Conservation (phyloP, 2,329 filamentous ascomycete genomes). For the Aspergillus versicolor region DNA sequence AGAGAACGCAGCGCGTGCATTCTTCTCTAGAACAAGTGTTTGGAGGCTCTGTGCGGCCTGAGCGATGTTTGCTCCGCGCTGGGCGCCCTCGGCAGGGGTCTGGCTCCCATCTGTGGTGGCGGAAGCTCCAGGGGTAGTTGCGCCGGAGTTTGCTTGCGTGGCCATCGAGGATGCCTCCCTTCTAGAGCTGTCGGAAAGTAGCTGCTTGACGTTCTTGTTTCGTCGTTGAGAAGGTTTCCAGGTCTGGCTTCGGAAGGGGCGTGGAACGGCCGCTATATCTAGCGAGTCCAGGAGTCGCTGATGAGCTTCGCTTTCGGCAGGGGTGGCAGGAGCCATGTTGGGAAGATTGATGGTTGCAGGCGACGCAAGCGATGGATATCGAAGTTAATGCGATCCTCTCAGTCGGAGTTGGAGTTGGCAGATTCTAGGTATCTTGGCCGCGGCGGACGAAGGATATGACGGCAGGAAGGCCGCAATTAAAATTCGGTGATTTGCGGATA, state of each 20-base stretch:
- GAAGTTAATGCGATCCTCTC: not conserved
- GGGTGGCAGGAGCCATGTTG: slow-evolving; percentile 61
- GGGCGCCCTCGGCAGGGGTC: slow-evolving; percentile 47
- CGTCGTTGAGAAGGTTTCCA: slow-evolving; percentile 94
- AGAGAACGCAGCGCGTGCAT: slow-evolving; percentile 46
- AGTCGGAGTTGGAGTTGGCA: not conserved
- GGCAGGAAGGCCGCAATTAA: too few species aligned
- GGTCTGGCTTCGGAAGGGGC: slow-evolving; percentile 82
- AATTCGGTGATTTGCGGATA: not conserved
- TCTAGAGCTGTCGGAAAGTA: slow-evolving; percentile 82
- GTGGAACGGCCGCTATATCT: slow-evolving; percentile 82
- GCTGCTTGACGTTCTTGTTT: slow-evolving; percentile 98
- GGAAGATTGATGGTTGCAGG: slow-evolving; percentile 16
- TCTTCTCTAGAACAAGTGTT: slow-evolving; percentile 86
- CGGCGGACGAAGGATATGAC: not conserved
- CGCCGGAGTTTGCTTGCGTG: slow-evolving; percentile 78
- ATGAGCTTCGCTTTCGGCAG: slow-evolving; percentile 77
- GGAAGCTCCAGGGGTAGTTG: slow-evolving; percentile 62
- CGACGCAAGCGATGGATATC: not conserved
- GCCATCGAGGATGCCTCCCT: slow-evolving; percentile 86
- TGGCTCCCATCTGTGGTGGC: slow-evolving; percentile 41
- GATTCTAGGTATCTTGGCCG: not conserved
- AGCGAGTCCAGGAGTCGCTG: slow-evolving; percentile 84
- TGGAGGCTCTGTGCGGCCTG: slow-evolving; percentile 84
- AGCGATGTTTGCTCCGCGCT: slow-evolving; percentile 66